Evolutionary conservation across 495 filamentous ascomycete species (phyloP), one percentile per base, ranked within the genome.

Genomic region (Hypoxylon trugodes): DNA sequence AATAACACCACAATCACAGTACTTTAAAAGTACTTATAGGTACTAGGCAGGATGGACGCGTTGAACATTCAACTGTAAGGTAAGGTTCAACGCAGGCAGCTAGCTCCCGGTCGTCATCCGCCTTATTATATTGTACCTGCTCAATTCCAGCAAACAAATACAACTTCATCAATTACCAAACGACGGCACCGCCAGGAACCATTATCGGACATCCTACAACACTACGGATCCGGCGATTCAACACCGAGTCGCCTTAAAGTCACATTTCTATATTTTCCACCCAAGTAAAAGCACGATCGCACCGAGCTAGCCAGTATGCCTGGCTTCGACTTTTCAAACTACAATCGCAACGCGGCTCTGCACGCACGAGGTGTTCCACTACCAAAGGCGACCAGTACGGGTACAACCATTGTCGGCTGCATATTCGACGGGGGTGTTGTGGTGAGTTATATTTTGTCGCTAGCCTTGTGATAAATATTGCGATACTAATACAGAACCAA

Each of bases 251-350:
- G 18, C 41, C 21, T 43, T 50, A 2, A 28, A 50, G 2, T 35
- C 32, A 16, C 15, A 57, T 12, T 12, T 33, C 36, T 37, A 10
- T 8, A 37, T 16, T 24, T 45, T 18, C 21, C 38, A n/a, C 26
- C 1, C 6, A 25, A 25, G 28, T n/a, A 28, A 53, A 21, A 22
- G 21, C 9, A 46, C 47, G 24, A 41, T n/a, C 3, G 22, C 45
- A 25, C 15, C 53, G 18, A 53, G 45, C 35, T 26, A 47, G 66
- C 76, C 79, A 86, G 69, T 67, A 98, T 99, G 96, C 87, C 90
- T 62, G 96, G 96, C 83, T 97, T 99, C 84, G 95, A 98, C 81
- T 99, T 99, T 84, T 93, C 91, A 72, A 98, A 98, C 83, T 91
- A 97, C 86, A 93, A 96, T 82, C 92, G 96, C 81, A 99, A 99